Evolutionary conservation across 805 yeast species (phyloP), one percentile per base, ranked within the genome.

Genomic region (Wickerhamiella sorbophila): DNA sequence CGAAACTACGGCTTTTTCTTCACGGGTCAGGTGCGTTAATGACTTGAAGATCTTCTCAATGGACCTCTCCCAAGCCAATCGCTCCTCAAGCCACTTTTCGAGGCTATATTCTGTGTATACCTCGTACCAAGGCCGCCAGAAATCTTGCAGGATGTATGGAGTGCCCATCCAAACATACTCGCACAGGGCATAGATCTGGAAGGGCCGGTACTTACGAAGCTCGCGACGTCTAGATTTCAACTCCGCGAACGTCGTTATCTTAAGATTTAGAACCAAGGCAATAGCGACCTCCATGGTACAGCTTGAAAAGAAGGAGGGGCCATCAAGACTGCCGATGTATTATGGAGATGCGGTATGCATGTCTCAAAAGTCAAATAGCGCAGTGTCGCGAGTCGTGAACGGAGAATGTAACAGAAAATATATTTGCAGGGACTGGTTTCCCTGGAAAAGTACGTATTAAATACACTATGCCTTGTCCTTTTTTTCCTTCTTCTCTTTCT

Each of bases 401-500:
- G n/a, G n/a, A n/a, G n/a, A n/a, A n/a, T n/a, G n/a, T n/a, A n/a
- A n/a, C n/a, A n/a, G n/a, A n/a, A n/a, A n/a, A n/a, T n/a, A n/a
- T n/a, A n/a, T n/a, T n/a, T n/a, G n/a, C n/a, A n/a, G n/a, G n/a
- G n/a, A n/a, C n/a, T 12, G 6, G 29, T 12, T 6, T 34, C 20
- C 27, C 14, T 18, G 20, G 4, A 34, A 34, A 18, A 34, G 37
- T 34, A 34, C 37, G 20, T 20, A 34, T 34, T 34, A 34, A 34
- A 34, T 34, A 34, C 37, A 34, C 20, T 34, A 34, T 34, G 37
- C 37, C 37, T 34, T 18, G 37, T 24, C 29, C 29, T 24, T 24
- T n/a, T n/a, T n/a, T n/a, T n/a, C n/a, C 52, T 42, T 46, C 33
- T 33, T 44, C 40, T 33, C 39, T 41, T 45, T 51, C 40, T 48